A percentile compares a stretch with the other conserved stretches of the same genome.
Evolutionary conservation across 2,329 filamentous ascomycete species (phyloP).

Genomic region (Penicillium vulpinum): DNA sequence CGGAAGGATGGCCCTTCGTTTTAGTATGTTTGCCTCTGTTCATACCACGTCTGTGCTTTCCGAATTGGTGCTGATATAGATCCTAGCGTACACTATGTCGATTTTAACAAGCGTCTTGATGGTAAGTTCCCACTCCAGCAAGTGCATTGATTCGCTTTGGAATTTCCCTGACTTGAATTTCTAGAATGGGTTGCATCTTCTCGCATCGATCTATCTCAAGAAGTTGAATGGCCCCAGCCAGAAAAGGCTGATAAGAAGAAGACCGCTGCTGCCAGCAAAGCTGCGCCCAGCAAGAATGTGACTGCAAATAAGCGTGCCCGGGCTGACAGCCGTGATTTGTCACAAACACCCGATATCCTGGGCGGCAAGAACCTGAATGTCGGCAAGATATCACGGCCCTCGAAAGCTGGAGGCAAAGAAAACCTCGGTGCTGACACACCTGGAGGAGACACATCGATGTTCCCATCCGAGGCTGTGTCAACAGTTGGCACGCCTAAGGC

Average conservation of each 20-base stretch:
- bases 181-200: constrained; percentile 84
- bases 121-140: constrained; percentile 34
- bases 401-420: constrained; percentile 62
- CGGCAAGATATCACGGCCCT: constrained; percentile 49
- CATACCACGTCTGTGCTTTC: neutral
- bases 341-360: constrained; percentile 55
- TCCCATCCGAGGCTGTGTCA: constrained; percentile 40
- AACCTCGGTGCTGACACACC: constrained; percentile 53
- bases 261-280: constrained; percentile 57
- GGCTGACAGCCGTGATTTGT: constrained; percentile 55
- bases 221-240: constrained; percentile 94
- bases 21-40: constrained; percentile 55
- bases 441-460: constrained; percentile 30
- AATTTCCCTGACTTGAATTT: constrained; percentile 40
- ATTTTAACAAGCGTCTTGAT: constrained; percentile 87
- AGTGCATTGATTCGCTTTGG: neutral
- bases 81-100: constrained; percentile 81
- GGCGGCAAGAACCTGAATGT: constrained; percentile 52
- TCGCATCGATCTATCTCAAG: constrained; percentile 81
- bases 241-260: constrained; percentile 89
- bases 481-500: constrained; percentile 42
- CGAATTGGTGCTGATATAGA: constrained; percentile 18
- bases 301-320: constrained; percentile 50
- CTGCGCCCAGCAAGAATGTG: constrained; percentile 58
- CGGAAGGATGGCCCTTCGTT: constrained; percentile 85